Evolutionary conservation across 805 yeast genomes (phyloP), one percentile per base, ranked within the genome.

Genomic region (Cyberlindnera maritima): DNA sequence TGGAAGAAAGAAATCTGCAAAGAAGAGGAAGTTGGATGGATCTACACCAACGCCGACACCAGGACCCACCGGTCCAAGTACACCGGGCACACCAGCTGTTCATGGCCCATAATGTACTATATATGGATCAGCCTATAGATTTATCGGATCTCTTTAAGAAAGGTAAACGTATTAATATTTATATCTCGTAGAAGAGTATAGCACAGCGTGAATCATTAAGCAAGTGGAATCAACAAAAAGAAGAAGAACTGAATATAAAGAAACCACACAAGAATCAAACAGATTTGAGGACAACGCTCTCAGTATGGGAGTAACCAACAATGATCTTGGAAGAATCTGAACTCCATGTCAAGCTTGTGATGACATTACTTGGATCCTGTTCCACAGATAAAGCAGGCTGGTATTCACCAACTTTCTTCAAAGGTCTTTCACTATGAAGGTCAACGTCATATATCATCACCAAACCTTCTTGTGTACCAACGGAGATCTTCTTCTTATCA

Each of bases 401-500:
- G 15, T 60, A 68, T 31, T 58, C 60, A 2, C 57, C 61, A 11
- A 51, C 38, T 13, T 44, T 44, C 36, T 50, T 53, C 44, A 56
- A 32, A 19, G 50, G 52, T 10, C 31, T 29, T 34, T 43, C 35
- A 45, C 41, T 31, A 55, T 40, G 33, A 21, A 53, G 18, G 11
- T 53, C 55, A 1, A 78, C 55, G 48, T 75, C 74, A 76, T 83
- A 82, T 0, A 85, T 58, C 11, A 75, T 63, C 3, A 85, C 70
- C 21, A 70, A 69, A 0, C 92, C 90, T 34, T 78, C 79, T 45
- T 79, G 76, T 35, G 83, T 87, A 1, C 88, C 95, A 2, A 85
- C 68, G 1, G 82, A 89, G 23, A 83, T 62, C 55, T 65, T 71
- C 12, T 66, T 59, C 38, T 63, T 62, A 57, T 78, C 70, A 0